Percentiles rank a stretch among this genome's conserved stretches.
These are phyloP conservation scores for Colletotrichum caudatum DNA, from an alignment of 2,329 filamentous ascomycete genomes.

Conservation along the genomic window DNA sequence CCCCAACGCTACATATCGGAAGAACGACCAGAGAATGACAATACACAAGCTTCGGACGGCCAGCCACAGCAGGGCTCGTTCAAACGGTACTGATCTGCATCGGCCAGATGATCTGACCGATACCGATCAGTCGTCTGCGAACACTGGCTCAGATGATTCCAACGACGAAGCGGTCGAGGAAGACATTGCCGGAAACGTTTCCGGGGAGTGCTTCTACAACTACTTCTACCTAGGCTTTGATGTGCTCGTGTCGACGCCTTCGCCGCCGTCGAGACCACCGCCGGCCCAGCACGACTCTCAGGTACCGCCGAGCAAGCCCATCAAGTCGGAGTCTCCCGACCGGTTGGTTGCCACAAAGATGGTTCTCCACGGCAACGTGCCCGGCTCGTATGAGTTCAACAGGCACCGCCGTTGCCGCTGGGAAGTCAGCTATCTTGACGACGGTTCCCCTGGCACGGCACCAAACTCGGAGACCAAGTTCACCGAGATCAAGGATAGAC, in stretches of 20 bases:
- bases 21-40: constrained; percentile 88
- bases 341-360: constrained; percentile 89
- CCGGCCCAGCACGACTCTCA: constrained; percentile 54
- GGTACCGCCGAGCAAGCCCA: constrained; percentile 47
- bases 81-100: constrained; percentile 58
- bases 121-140: constrained; percentile 80
- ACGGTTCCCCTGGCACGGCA: constrained; percentile 57
- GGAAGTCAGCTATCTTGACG: constrained; percentile 74
- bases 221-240: constrained; percentile 98
- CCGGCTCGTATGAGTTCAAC: constrained; percentile 97
- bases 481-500: constrained; percentile 74
- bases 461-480: constrained; percentile 85
- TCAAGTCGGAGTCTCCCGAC: constrained; percentile 63
- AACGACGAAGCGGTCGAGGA: constrained; percentile 70
- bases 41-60: constrained; percentile 77
- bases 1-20: constrained; percentile 93
- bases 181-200: constrained; percentile 64
- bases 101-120: constrained; percentile 72
- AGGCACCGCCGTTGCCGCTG: constrained; percentile 90
- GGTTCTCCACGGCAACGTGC: constrained; percentile 94
- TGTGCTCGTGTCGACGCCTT: constrained; percentile 85
- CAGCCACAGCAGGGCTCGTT: constrained; percentile 63
- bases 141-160: constrained; percentile 77
- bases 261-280: constrained; percentile 71
- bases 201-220: constrained; percentile 91